Evolutionary conservation across 371 early-diverging fungal genomes (phyloP).

Genomic region (Capillidium rhysosporum): DNA sequence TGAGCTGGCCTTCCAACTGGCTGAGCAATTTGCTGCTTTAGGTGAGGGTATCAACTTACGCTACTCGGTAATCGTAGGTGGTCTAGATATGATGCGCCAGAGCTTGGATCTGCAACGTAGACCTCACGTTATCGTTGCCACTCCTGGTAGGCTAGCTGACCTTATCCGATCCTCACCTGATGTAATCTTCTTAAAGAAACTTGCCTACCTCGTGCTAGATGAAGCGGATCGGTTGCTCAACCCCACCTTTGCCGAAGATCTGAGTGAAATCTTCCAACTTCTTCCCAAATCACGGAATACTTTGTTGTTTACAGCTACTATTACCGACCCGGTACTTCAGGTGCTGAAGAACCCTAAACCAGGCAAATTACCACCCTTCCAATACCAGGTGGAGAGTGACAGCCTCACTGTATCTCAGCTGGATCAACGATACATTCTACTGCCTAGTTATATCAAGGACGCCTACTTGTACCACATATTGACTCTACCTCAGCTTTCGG

Average conservation of each 20-base stretch:
- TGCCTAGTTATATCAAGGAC: constrained; percentile 80
- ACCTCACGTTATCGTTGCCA: constrained; percentile 94
- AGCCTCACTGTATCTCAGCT: constrained; percentile 71
- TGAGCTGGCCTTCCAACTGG: constrained; percentile 92
- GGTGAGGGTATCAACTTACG: constrained; percentile 77
- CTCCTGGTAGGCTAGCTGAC: constrained; percentile 93
- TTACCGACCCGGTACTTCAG: constrained; percentile 64
- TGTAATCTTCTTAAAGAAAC: constrained; percentile 28
- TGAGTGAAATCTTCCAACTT: constrained; percentile 51
- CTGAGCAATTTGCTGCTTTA: constrained; percentile 83
- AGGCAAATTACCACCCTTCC: constrained; percentile 41
- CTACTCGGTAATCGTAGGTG: constrained; percentile 88
- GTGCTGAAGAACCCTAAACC: constrained; percentile 21
- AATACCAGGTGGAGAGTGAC: constrained; percentile 51
- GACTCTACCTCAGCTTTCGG: constrained; percentile 36
- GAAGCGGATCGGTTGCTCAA: constrained; percentile 92
- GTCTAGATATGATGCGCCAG: constrained; percentile 88
- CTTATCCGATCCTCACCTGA: constrained; percentile 62
- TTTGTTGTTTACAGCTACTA: constrained; percentile 87
- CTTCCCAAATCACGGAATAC: constrained; percentile 77
- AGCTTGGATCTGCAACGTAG: constrained; percentile 63
- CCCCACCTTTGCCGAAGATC: constrained; percentile 64
- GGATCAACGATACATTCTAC: constrained; percentile 78
- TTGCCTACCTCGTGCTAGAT: constrained; percentile 39
- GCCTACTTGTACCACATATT: constrained; percentile 70